Percentiles rank a stretch among this genome's conserved stretches.
These are phyloP conservation scores for Galerina marginata DNA, from an alignment of 768 basidiomycete species.

Conservation along the genomic window DNA sequence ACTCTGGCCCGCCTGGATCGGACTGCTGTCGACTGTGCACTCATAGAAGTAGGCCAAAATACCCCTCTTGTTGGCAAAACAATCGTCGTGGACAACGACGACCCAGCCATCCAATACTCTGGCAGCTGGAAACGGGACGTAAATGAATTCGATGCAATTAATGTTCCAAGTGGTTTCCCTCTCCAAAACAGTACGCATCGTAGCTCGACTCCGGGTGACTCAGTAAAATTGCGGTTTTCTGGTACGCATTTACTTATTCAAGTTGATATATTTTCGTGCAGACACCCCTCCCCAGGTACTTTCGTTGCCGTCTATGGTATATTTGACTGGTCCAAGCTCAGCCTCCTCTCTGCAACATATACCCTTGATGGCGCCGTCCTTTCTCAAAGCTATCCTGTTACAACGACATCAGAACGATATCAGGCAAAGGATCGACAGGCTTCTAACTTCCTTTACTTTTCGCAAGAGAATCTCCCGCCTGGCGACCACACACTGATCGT, in stretches of 20 bases:
- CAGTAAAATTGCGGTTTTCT: constrained; percentile 10
- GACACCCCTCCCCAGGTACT: constrained; percentile 18
- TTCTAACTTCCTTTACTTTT: constrained; percentile 29
- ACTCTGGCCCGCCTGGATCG: constrained; percentile 24
- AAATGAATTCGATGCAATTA: constrained; percentile 12
- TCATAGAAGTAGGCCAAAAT: constrained; percentile 23
- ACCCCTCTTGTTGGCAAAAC: constrained; percentile 25
- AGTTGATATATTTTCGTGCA: too few species aligned
- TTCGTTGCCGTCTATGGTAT: constrained; percentile 29
- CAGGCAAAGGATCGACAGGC: constrained; percentile 20
- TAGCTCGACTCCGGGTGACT: constrained; percentile 7
- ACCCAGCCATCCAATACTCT: constrained; percentile 20
- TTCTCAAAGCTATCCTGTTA: constrained; percentile 24
- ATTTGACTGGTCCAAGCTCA: constrained; percentile 29
- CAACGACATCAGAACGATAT: constrained; percentile 18
- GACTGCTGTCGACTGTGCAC: constrained; percentile 26
- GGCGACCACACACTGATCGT: constrained; percentile 28
- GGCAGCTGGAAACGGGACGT: constrained; percentile 22
- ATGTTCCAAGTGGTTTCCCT: constrained; percentile 12
- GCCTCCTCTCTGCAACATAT: constrained; percentile 28
- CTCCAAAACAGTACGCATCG: constrained; percentile 15
- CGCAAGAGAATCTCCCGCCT: constrained; percentile 17
- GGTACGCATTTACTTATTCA: constrained; percentile 3
- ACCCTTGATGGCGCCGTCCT: constrained; percentile 25
- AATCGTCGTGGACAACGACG: constrained; percentile 30